Evolutionary conservation across 140 eudicot species (phyloP).

Genomic region (Oenanthe javanica): DNA sequence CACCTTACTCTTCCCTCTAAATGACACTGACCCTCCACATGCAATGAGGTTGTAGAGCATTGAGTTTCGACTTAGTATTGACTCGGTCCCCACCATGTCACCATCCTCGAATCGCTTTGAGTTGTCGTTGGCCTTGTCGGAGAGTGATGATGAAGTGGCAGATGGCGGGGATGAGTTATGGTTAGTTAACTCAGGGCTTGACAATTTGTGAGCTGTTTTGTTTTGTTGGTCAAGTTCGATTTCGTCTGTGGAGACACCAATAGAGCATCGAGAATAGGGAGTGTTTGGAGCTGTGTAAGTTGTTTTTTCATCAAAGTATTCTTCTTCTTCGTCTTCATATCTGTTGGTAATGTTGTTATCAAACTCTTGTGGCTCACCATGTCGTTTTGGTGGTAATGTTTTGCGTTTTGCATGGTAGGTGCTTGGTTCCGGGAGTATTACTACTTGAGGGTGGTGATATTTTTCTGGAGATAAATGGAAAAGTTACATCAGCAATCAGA

Average conservation of each 20-base stretch:
- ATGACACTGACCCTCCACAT: conserved; percentile 60
- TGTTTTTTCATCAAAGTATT: conserved; percentile 34
- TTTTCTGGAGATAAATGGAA: conserved; percentile 12
- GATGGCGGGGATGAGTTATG: conserved; percentile 44
- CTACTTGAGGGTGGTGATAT: conserved; percentile 27
- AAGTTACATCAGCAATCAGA: background rate
- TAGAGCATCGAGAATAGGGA: conserved; percentile 38
- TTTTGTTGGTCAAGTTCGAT: conserved; percentile 16
- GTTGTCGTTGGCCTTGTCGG: conserved; percentile 29
- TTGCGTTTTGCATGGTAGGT: conserved; percentile 27
- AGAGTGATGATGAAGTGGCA: conserved; percentile 40
- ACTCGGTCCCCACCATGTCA: conserved; percentile 30
- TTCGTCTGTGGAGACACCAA: conserved; percentile 39
- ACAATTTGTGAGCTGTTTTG: conserved; percentile 12
- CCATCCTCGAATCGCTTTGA: conserved; percentile 58
- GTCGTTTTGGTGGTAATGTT: conserved; percentile 28
- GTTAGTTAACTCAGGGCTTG: conserved; percentile 13
- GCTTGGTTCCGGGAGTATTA: conserved; percentile 11
- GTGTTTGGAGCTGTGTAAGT: conserved; percentile 24
- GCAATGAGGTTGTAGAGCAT: conserved; percentile 62
- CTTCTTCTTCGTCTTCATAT: conserved; percentile 23
- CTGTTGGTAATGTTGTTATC: background rate
- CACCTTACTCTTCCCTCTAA: conserved; percentile 31
- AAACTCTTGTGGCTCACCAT: conserved; percentile 19
- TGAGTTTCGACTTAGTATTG: conserved; percentile 47